Evolutionary conservation across 139 green algal species (phyloP), one percentile per base, ranked within the genome.

Genomic region (Asterochloris sp.): DNA sequence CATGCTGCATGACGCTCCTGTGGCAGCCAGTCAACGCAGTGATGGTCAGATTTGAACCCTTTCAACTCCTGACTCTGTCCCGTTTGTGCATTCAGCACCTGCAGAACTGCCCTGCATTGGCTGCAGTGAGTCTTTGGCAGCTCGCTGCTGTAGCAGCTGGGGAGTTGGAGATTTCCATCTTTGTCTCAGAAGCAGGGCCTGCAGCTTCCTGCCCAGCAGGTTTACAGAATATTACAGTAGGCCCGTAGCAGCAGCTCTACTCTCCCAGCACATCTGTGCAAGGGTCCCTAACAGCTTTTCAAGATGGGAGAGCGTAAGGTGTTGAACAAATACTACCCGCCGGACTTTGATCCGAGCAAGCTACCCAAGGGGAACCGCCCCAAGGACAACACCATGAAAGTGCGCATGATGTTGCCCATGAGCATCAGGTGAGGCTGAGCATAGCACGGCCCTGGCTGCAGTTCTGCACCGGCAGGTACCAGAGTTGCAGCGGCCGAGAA

Each of bases 341-440:
- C 93, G 85, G 95, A 98, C 80, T 98, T 98, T 71, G 95, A 98
- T 89, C 95, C 95, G 86, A 84, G 93, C 69, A 94, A 96, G 90
- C 89, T 98, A 61, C 75, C 82, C 1, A 76, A 67, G 10, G 82
- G 79, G 29, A 86, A 90, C 83, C 88, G 92, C 19, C 78, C 87
- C 16, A 88, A 94, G 81, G 87, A 93, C n/a, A 96, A 97, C 62
- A 67, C 69, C 63, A 97, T 97, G 92, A 98, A 97, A 88, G 93
- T 95, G 66, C 77, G 79, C 62, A 83, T 85, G 76, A 81, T 76
- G 66, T 77, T 83, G 76, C 73, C 97, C 76, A 98, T 99, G 94
- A 97, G 89, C 74, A 91, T 99, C 26, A 90, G 93, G 12, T 80
- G 76, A 54, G 38, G 38, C 38, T 54, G 38, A 54, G 38, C 38